A percentile compares a stretch with the other conserved stretches of the same genome.
phyloP scores from a whole-genome alignment of 345 rosid species.

The Fremontodendron californicum region DNA sequence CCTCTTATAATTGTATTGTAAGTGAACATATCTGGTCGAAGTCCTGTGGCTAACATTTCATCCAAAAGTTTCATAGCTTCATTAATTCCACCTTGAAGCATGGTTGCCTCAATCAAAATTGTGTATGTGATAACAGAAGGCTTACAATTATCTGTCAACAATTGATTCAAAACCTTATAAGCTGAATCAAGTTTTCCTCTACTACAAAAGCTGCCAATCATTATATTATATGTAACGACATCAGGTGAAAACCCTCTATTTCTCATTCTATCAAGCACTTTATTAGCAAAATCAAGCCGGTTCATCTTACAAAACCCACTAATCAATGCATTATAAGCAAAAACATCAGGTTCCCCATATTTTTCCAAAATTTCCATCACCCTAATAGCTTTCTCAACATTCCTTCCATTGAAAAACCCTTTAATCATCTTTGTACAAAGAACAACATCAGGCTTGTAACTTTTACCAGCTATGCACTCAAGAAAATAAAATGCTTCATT shows the following conservation, averaged over 20 bases:
- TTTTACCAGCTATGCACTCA: slow-evolving; percentile 59
- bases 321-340: slow-evolving; percentile 77
- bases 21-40: slow-evolving; percentile 62
- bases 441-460: slow-evolving; percentile 62
- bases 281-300: slow-evolving; percentile 53
- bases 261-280: slow-evolving; percentile 64
- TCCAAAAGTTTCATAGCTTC: slow-evolving; percentile 73
- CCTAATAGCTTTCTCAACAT: slow-evolving; percentile 53
- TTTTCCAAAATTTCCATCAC: slow-evolving; percentile 78
- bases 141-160: slow-evolving; percentile 53
- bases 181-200: slow-evolving; percentile 69
- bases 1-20: slow-evolving; percentile 73
- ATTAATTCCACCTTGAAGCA: slow-evolving; percentile 51
- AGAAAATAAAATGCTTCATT: slow-evolving; percentile 65
- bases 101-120: slow-evolving; percentile 72
- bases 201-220: slow-evolving; percentile 71
- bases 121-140: slow-evolving; percentile 84
- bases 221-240: slow-evolving; percentile 72
- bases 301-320: slow-evolving; percentile 77
- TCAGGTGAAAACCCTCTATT: slow-evolving; percentile 63
- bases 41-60: slow-evolving; percentile 68
- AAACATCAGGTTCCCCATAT: slow-evolving; percentile 66
- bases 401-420: slow-evolving; percentile 54
- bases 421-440: slow-evolving; percentile 77
- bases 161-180: slow-evolving; percentile 51